Evolutionary conservation across 352 stramenopile genomes (phyloP).

Genomic region (Elongisporangium prolatum): DNA sequence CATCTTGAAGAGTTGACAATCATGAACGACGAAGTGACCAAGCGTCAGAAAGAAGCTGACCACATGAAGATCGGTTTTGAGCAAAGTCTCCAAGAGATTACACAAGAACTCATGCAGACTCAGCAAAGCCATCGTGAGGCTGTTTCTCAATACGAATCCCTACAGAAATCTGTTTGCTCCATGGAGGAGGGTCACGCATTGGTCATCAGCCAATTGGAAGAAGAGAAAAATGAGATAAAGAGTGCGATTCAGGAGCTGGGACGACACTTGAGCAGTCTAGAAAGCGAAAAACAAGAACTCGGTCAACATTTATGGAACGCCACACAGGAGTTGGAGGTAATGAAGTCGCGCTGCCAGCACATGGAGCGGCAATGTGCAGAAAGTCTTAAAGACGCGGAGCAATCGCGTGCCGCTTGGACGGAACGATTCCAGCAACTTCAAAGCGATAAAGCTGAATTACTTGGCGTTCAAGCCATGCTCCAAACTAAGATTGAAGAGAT

Average conservation of each 20-base stretch:
- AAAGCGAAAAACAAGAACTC: constrained; percentile 52
- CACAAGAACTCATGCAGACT: constrained; percentile 23
- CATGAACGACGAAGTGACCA: constrained; percentile 55
- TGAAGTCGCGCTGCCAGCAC: constrained; percentile 23
- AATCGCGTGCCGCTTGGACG: constrained; percentile 14
- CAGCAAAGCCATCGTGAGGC: constrained; percentile 22
- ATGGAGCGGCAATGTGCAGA: constrained; percentile 14
- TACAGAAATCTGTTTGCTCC: constrained; percentile 7
- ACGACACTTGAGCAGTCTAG: constrained; percentile 8
- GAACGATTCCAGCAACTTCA: constrained; percentile 43
- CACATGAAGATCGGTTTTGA: constrained; percentile 36
- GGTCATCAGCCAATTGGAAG: constrained; percentile 15
- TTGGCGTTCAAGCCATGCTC: constrained; percentile 22
- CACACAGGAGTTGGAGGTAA: constrained; percentile 39
- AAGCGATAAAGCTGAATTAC: constrained; percentile 32
- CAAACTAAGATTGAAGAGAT: constrained; percentile 33
- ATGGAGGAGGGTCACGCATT: constrained; percentile 11
- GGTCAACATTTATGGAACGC: constrained; percentile 57
- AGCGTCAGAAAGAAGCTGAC: constrained; percentile 27
- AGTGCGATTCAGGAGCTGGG: constrained; percentile 3
- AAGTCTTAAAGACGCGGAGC: constrained; percentile 19
- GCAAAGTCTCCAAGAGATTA: constrained; percentile 17
- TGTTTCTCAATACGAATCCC: constrained; percentile 11
- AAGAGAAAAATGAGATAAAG: constrained; percentile 9
- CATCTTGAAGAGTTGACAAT: constrained; percentile 51